Evolutionary conservation across 2,329 filamentous ascomycete genomes (phyloP), one percentile per base, ranked within the genome.

Genomic region (Fonsecaea monophora): DNA sequence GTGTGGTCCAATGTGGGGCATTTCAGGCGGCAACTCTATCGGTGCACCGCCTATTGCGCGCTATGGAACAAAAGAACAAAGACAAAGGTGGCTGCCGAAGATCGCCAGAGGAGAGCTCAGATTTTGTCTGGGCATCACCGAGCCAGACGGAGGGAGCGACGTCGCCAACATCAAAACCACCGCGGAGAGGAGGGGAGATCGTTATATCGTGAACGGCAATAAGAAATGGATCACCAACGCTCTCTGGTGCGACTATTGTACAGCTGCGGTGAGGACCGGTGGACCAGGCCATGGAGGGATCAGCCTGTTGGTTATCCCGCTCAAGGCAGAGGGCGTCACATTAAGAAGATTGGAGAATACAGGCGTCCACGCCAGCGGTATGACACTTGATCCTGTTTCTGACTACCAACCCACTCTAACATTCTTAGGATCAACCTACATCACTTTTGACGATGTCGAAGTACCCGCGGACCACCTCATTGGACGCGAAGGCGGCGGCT

Each of bases 191-290:
- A 86, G 88, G 73, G 89, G 90, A 9, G 87, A 87, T 74, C 79
- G 86, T 71, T 93, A 90, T 74, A 82, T 92, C 55, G 80, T 93
- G 50, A 92, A 91, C 65, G 90, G 90, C 56, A 83, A 84, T 0
- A 93, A 93, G 84, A 92, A 94, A 79, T 93, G 90, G 90, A 91
- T 91, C 74, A 91, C 89, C 0, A 91, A 90, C 73, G 90, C 87
- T 3, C 87, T 91, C 63, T 91, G 88, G 89, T 82, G 85, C 5
- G 86, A 92, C 65, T 88, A 87, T 71, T 83, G 85, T 9, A 86
- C 84, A 40, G 91, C 91, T 85, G 90, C 90, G 0, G 90, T 92
- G 1, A 84, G 90, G 40, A 92, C 90, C 0, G 90, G 90, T n/a
- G 88, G 86, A 0, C 84, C 86, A 0, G 87, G 88, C 0, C 80